phyloP scores from a whole-genome alignment of 2,329 filamentous ascomycete genomes.

The Colletotrichum endophyticum region DNA sequence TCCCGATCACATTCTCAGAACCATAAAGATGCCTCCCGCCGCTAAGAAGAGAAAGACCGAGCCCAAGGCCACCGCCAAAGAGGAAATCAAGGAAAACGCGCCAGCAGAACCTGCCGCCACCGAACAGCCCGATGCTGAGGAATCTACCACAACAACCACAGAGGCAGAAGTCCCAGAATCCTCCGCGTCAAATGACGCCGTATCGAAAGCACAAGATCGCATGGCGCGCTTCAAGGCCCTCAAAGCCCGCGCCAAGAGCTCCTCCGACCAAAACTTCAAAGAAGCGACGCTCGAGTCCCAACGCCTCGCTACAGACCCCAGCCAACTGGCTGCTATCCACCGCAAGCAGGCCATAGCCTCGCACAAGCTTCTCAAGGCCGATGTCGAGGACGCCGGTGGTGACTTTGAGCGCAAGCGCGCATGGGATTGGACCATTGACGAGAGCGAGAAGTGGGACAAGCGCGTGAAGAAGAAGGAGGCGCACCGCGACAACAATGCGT shows the following conservation, averaged over 20 bases:
- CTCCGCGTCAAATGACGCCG: slow-evolving; percentile 27
- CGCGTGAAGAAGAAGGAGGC: slow-evolving; percentile 84
- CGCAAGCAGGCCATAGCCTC: slow-evolving; percentile 87
- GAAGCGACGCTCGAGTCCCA: slow-evolving; percentile 85
- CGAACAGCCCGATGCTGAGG: slow-evolving; percentile 22
- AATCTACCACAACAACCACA: slow-evolving; percentile 24
- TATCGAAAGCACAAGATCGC: slow-evolving; percentile 65
- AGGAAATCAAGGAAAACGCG: slow-evolving; percentile 12
- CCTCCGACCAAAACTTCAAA: slow-evolving; percentile 76
- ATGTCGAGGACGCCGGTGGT: slow-evolving; percentile 81
- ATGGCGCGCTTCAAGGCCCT: slow-evolving; percentile 86
- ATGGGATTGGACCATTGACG: slow-evolving; percentile 98
- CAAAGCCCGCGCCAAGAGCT: slow-evolving; percentile 78
- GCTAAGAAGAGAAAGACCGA: slow-evolving; percentile 51
- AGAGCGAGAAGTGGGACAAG: slow-evolving; percentile 93
- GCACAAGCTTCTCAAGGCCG: slow-evolving; percentile 92
- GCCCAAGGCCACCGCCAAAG: slow-evolving; percentile 23
- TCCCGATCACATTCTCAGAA: background rate
- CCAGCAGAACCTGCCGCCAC: slow-evolving; percentile 12
- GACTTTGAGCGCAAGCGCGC: slow-evolving; percentile 98
- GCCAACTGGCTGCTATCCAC: slow-evolving; percentile 77
- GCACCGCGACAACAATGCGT: slow-evolving; percentile 84
- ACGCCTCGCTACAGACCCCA: slow-evolving; percentile 77
- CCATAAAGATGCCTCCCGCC: slow-evolving; percentile 41
- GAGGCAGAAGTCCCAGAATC: slow-evolving; percentile 19